Percentiles rank a stretch among this genome's conserved stretches.
Conservation (phyloP, 805 yeast species). For the Hanseniaspora singularis region DNA sequence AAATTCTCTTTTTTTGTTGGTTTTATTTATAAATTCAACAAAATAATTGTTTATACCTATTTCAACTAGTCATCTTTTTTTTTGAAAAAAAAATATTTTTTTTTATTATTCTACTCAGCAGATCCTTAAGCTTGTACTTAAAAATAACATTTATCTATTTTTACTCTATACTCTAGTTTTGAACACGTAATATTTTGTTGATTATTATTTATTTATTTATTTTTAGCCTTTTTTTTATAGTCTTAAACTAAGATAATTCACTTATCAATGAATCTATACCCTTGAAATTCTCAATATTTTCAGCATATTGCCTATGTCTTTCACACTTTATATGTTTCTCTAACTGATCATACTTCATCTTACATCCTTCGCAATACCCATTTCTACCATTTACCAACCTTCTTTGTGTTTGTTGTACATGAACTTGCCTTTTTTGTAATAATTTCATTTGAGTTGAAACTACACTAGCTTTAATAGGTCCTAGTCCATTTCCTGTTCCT, state of each 20-base stretch:
- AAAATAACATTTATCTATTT: too few relatives aligned
- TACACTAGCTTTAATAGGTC: conserved; percentile 7
- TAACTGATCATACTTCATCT: conserved; percentile 68
- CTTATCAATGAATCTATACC: conserved; percentile 67
- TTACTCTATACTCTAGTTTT: too few relatives aligned
- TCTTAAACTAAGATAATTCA: conserved; percentile 23
- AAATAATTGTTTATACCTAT: too few relatives aligned
- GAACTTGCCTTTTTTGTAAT: conserved; percentile 15
- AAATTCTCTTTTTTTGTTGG: too few relatives aligned
- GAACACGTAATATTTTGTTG: too few relatives aligned
- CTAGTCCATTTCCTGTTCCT: conserved; percentile 20
- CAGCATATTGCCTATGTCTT: conserved; percentile 70
- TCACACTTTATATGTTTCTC: conserved; percentile 60
- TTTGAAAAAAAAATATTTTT: too few relatives aligned
- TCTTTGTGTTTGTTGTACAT: conserved; percentile 13
- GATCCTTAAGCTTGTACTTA: too few relatives aligned
- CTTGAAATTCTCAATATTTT: conserved; percentile 53
- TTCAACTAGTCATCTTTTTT: too few relatives aligned
- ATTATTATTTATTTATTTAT: too few relatives aligned
- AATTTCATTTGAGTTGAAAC: conserved; percentile 19
- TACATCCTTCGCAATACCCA: conserved; percentile 92
- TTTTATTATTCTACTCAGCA: too few relatives aligned
- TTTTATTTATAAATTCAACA: too few relatives aligned
- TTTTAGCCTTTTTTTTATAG: too few relatives aligned
- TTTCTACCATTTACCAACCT: conserved; percentile 27